A percentile compares a stretch with the other conserved stretches of the same genome.
phyloP scores from a whole-genome alignment of 2,329 filamentous ascomycete genomes.

The Ilyonectria robusta region DNA sequence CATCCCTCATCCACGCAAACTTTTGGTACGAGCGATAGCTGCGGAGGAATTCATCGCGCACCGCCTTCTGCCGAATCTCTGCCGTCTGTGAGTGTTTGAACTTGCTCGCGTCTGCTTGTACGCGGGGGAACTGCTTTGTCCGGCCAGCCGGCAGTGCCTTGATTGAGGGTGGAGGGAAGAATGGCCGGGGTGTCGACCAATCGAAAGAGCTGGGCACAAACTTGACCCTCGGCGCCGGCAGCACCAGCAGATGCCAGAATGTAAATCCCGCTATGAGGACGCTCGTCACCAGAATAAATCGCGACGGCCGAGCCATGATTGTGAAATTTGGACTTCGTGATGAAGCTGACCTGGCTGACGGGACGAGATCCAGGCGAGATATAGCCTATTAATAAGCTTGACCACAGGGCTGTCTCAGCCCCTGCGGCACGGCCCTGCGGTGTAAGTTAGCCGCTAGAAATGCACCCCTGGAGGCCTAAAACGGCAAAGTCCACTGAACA shows the following conservation, averaged over 20 bases:
- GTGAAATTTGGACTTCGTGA: conserved; percentile 2
- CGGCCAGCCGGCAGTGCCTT: conserved; percentile 49
- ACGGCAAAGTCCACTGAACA: background rate
- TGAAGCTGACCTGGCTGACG: background rate
- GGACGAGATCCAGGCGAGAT: conserved; percentile 7
- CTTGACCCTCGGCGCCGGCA: conserved; percentile 18
- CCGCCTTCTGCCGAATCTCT: conserved; percentile 54
- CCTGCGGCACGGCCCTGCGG: background rate
- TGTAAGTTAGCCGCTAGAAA: conserved; percentile 5
- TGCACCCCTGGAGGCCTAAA: background rate
- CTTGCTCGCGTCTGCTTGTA: conserved; percentile 48
- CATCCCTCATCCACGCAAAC: conserved; percentile 68
- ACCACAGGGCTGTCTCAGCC: background rate
- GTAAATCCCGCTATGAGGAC: conserved; percentile 35
- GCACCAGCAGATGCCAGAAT: conserved; percentile 39
- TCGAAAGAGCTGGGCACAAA: conserved; percentile 49
- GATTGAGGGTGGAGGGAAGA: conserved; percentile 50
- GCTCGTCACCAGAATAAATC: conserved; percentile 18
- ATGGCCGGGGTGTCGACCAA: conserved; percentile 48
- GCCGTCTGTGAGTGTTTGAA: conserved; percentile 36
- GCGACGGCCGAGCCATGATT: conserved; percentile 19
- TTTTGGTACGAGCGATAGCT: conserved; percentile 67
- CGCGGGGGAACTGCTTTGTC: conserved; percentile 44
- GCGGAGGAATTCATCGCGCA: conserved; percentile 58
- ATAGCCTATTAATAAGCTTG: background rate